These are phyloP conservation scores for Fomitopsis serialis DNA, from an alignment of 768 basidiomycete genomes.

Conservation along the genomic window DNA sequence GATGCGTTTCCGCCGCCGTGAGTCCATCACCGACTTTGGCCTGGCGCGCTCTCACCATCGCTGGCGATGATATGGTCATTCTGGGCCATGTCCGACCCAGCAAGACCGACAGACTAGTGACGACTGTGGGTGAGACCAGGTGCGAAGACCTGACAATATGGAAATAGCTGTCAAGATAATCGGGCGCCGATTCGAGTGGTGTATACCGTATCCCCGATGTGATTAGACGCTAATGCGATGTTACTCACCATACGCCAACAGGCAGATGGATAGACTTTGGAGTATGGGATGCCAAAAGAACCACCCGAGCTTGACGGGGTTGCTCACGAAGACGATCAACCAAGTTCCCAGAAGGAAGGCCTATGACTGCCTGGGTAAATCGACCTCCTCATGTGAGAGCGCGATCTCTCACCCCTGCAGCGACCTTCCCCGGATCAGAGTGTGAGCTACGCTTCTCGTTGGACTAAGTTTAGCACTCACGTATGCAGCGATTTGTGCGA, in stretches of 20 bases:
- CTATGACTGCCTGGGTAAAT: constrained; percentile 6
- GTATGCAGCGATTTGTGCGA: constrained; percentile 29
- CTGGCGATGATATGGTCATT: too few species aligned
- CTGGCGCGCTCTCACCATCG: too few species aligned
- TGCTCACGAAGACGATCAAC: constrained; percentile 19
- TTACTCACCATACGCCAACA: constrained; percentile 38
- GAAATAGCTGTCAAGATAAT: too few species aligned
- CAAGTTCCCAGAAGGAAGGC: constrained; percentile 21
- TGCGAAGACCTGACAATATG: too few species aligned
- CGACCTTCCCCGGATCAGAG: neutral
- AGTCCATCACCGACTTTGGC: too few species aligned
- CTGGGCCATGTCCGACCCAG: too few species aligned
- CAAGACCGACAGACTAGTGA: too few species aligned
- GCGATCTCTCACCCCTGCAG: neutral
- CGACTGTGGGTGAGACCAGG: too few species aligned
- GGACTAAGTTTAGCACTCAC: constrained; percentile 26
- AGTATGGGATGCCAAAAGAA: constrained; percentile 39
- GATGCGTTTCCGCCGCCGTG: too few species aligned
- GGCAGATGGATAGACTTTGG: constrained; percentile 27
- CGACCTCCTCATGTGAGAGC: neutral
- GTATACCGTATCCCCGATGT: too few species aligned
- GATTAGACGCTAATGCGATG: neutral
- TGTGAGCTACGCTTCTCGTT: neutral
- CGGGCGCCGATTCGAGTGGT: too few species aligned
- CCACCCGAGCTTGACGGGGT: constrained; percentile 23